Base-by-base conservation (phyloP, 768 basidiomycete genomes). In the Grammothele lineata region DNA sequence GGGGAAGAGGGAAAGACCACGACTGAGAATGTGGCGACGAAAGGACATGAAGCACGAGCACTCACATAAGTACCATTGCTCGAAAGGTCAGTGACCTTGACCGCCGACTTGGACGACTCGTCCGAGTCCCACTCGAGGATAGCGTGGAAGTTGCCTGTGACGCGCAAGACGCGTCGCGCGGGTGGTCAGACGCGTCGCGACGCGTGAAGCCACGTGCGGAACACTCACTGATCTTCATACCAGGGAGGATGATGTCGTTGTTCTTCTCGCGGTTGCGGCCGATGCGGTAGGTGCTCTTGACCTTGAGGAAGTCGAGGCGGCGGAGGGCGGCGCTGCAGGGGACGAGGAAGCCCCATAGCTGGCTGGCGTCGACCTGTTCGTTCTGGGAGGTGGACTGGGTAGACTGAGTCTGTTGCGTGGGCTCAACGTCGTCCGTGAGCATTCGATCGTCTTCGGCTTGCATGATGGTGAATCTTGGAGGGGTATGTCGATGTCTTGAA, bases 301-400 rank as follows among this genome's bases (percentile, higher is more conserved):
- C 54, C 56, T 76, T 83, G 69, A 70, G 77, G 50, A 88, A 77
- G 54, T 86, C 82, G 42, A 87, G 73, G 26, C 83, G 76, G 18
- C 64, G 66, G 6, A 84, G 65, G 3, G 62, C 51, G 21, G 68
- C 53, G 55, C 70, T 78, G 57, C 81, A 84, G 5, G 87, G 85
- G 37, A 81, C 76, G 41, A 89, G 75, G 54, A 74, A 84, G 11
- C 85, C 86, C 84, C 84, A 89, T 46, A 87, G 76, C 40, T 75
- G 65, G 5, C 47, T 17, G 24, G 66, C 62, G 43, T 45, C 37
- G 17, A 57, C 59, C 21, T 45, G 25, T 15, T 68, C 58, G 21
- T 56, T 43, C 43, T 74, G 70, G 0, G 72, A 73, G 14, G 67
- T 63, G 43, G 68, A 66, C 1, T 72, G 71, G 4, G 71, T 70